These are phyloP conservation scores for Penicillium verrucosum DNA, from an alignment of 2,329 filamentous ascomycete genomes.

Conservation along the genomic window DNA sequence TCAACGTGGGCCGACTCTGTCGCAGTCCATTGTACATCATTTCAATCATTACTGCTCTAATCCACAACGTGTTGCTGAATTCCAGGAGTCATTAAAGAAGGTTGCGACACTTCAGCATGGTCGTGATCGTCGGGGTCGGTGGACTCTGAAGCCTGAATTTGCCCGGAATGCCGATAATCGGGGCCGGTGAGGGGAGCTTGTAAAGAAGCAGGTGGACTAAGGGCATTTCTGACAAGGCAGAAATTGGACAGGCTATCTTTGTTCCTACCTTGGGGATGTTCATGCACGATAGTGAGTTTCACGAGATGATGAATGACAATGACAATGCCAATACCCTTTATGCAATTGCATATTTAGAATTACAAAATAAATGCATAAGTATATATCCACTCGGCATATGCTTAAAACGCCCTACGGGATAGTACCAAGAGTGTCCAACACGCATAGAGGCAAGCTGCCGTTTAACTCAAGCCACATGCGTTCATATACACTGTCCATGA, in stretches of 20 bases:
- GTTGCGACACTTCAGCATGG: slow-evolving; percentile 65
- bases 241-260: neutral
- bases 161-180: slow-evolving; percentile 17
- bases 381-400: neutral
- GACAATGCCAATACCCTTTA: neutral
- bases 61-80: slow-evolving; percentile 67
- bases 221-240: neutral
- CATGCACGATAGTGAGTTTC: slow-evolving; percentile 3
- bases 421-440: neutral
- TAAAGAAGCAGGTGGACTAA: neutral
- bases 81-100: slow-evolving; percentile 73
- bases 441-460: neutral
- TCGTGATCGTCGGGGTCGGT: slow-evolving; percentile 50
- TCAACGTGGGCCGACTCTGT: slow-evolving; percentile 75
- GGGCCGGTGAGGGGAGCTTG: slow-evolving; percentile 3
- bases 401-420: slow-evolving; percentile 3
- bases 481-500: neutral
- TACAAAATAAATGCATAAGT: neutral
- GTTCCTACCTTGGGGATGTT: neutral
- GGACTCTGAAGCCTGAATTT: slow-evolving; percentile 60
- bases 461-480: neutral
- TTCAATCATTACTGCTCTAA: slow-evolving; percentile 78
- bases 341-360: neutral
- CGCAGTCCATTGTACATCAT: slow-evolving; percentile 83
- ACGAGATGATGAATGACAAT: slow-evolving; percentile 2